These are phyloP conservation scores for Neofusicoccum ribis DNA, from an alignment of 2,329 filamentous ascomycete genomes.

Conservation along the genomic window DNA sequence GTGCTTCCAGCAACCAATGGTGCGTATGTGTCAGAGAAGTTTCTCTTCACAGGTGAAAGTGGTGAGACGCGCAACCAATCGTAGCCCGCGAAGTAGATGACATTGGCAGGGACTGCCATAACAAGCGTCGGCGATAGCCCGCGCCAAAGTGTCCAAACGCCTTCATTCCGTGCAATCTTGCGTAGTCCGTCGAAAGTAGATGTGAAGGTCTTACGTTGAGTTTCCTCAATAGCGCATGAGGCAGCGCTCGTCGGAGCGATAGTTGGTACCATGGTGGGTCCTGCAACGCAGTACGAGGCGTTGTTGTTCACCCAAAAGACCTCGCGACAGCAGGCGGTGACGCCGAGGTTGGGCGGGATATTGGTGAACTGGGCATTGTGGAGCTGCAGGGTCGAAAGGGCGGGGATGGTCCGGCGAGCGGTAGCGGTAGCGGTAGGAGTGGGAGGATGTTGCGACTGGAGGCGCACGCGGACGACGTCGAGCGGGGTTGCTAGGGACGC, in stretches of 20 bases:
- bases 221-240: constrained; percentile 85
- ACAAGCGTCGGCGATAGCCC: constrained; percentile 90
- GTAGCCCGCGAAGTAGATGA: constrained; percentile 98
- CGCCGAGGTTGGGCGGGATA: constrained; percentile 80
- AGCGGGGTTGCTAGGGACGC: constrained; percentile 79
- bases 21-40: constrained; percentile 63
- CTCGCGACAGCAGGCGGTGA: constrained; percentile 92
- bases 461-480: constrained; percentile 91
- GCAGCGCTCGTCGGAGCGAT: constrained; percentile 46
- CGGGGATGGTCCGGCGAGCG: constrained; percentile 32
- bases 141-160: constrained; percentile 81
- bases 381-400: constrained; percentile 39
- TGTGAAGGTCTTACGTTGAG: constrained; percentile 78
- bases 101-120: constrained; percentile 93
- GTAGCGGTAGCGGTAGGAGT: constrained; percentile 47
- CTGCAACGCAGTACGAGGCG: constrained; percentile 76
- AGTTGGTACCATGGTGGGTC: constrained; percentile 43
- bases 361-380: constrained; percentile 55
- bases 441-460: constrained; percentile 76
- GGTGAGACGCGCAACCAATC: constrained; percentile 83
- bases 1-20: constrained; percentile 77
- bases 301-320: constrained; percentile 95
- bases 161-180: constrained; percentile 95
- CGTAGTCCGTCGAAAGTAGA: constrained; percentile 88
- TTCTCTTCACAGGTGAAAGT: constrained; percentile 67